Evolutionary conservation across 2,329 filamentous ascomycete species (phyloP).

Genomic region (Fusarium sororula): DNA sequence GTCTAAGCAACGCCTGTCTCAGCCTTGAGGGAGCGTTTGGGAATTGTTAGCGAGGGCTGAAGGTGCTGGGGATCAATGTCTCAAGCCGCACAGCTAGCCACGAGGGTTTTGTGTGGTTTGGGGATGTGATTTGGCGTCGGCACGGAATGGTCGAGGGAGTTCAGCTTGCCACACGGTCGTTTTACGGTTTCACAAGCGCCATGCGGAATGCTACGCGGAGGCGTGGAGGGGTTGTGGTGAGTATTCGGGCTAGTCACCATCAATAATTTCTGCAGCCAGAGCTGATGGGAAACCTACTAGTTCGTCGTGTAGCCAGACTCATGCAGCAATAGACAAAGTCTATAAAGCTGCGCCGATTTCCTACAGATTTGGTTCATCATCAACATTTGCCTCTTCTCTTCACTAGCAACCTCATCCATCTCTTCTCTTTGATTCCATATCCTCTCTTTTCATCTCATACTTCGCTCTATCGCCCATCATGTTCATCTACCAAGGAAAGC

Average conservation of each 20-base stretch:
- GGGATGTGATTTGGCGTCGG: neutral
- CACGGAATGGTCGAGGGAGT: neutral
- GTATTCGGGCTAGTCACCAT: neutral
- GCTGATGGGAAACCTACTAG: neutral
- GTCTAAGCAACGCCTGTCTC: neutral
- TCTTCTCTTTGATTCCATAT: no score
- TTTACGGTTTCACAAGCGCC: neutral
- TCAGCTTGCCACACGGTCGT: neutral
- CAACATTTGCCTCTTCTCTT: neutral
- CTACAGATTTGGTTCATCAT: fast-evolving
- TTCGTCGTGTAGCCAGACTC: fast-evolving
- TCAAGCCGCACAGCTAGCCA: neutral
- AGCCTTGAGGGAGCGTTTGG: neutral
- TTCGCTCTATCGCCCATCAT: no score
- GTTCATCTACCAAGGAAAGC: neutral
- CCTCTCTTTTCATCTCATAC: no score
- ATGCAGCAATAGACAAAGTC: fast-evolving
- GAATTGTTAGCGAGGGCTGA: neutral
- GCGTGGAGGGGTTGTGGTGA: neutral
- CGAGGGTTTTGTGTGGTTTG: neutral
- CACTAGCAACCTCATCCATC: no score
- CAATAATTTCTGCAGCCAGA: neutral
- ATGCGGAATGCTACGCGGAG: neutral
- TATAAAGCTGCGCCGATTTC: neutral
- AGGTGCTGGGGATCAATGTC: neutral